A percentile compares a stretch with the other conserved stretches of the same genome.
phyloP scores from a whole-genome alignment of 73 alveolate species.

The Breviolum minutum region DNA sequence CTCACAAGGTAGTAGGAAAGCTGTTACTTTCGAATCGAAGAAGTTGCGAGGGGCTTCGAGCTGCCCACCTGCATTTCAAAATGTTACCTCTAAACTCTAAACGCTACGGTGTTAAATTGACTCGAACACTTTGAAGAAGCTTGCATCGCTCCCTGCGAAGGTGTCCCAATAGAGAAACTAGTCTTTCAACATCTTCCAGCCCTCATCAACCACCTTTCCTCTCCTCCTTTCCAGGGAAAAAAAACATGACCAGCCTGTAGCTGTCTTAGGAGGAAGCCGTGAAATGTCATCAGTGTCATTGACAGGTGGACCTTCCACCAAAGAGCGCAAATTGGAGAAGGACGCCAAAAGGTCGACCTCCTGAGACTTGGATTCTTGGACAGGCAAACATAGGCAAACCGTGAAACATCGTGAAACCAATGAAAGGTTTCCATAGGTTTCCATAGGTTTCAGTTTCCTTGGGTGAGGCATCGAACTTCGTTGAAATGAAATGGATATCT shows the following conservation, averaged over 20 bases:
- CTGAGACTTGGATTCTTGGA: not conserved
- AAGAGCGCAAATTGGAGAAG: not conserved
- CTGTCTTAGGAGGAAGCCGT: not conserved
- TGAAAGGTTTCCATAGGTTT: too few relatives aligned
- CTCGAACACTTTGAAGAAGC: not conserved
- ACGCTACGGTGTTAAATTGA: too few relatives aligned
- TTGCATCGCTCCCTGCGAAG: not conserved
- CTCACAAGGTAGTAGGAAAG: too few relatives aligned
- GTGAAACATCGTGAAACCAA: too few relatives aligned
- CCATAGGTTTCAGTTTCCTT: too few relatives aligned
- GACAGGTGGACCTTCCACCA: not conserved
- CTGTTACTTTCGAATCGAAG: too few relatives aligned
- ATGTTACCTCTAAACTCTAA: not conserved
- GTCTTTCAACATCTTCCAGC: too few relatives aligned
- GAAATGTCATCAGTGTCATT: not conserved
- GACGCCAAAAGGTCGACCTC: slow-evolving; percentile 50
- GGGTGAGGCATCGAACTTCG: too few relatives aligned
- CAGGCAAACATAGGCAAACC: too few relatives aligned
- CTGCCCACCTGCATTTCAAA: not conserved
- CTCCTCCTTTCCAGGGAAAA: not conserved
- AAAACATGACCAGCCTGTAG: not conserved
- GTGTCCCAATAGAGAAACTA: too few relatives aligned
- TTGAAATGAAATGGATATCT: too few relatives aligned
- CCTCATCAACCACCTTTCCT: not conserved
- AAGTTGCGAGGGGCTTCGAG: too few relatives aligned